Evolutionary conservation across 768 basidiomycete genomes (phyloP), one percentile per base, ranked within the genome.

Genomic region (Panaeolus papilionaceus): DNA sequence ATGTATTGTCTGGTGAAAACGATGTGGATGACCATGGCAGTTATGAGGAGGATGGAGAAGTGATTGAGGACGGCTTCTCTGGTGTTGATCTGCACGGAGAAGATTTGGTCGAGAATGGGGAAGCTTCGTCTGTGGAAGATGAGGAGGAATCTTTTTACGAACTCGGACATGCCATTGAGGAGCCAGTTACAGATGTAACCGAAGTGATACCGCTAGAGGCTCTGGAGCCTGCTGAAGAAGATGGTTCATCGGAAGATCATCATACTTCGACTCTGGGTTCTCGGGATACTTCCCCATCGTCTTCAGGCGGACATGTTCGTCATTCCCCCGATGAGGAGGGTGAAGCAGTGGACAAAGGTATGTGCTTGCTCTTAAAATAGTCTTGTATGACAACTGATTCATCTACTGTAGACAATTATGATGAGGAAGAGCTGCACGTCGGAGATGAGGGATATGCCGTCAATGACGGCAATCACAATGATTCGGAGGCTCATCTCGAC

Each of bases 51-150:
- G 67, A 61, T 23, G 33, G 67, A 37, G 45, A 66, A 10, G 38
- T 66, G 11, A 7, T 10, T 9, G 26, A 49, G 40, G 47, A 38
- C 9, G 65, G 38, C 5, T 64, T 51, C 14, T 61, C 51, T n/a
- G 69, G 40, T 38, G 65, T 65, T 40, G 67, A 66, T 61, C 66
- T 63, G 51, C 62, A 67, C 16, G 67, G 42, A 23, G 67, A 68
- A 38, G 20, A 28, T n/a, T 67, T 65, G 42, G 65, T 51, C 28
- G 67, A 63, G 37, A 37, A 64, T 20, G 47, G 63, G 33, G 66
- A 65, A 18, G 61, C 38, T 44, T 45, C 16, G 14, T 37, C 40
- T 16, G 28, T 44, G 39, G 61, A 33, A 5, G 23, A 45, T 40
- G 68, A 65, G 38, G 39, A 49, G 10, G n/a, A 33, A 40, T 8